Evolutionary conservation across 2,329 filamentous ascomycete genomes (phyloP), one percentile per base, ranked within the genome.

Genomic region (Myriosclerotinia duriaeana): DNA sequence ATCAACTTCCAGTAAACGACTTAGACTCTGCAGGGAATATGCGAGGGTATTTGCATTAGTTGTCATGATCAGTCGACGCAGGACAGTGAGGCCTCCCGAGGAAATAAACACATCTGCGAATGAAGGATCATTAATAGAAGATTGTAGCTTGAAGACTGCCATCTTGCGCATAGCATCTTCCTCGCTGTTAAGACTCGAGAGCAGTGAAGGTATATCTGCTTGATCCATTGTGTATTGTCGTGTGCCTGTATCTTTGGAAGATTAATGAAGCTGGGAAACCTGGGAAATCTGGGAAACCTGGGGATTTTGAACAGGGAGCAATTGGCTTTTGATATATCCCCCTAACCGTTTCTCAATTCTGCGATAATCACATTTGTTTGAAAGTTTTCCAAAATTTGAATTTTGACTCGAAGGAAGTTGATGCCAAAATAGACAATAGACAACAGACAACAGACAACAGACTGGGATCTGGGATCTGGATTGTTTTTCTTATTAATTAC

Each of bases 111-210:
- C 88, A 78, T 98, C 95, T 74, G 95, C 95, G 78, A 98, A 98
- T 61, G 93, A 90, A 36, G 94, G 94, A 79, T 99, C 95, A 77
- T 93, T 94, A 79, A 99, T 97, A 69, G 92, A 93, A 70, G 87
- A 89, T 79, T 99, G 95, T 71, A 99, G 87, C 81, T 97, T 97
- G 85, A 99, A 99, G 69, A 96, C 95, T 68, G 95, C 95, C 92
- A 98, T 97, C 79, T 99, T 99, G 76, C 93, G 92, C 72, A 92
- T 89, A 66, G 92, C 93, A 83, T 99, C 95, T 79, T 97, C 87
- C 73, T 89, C 85, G 79, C 86, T 88, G 52, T 84, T 81, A 69
- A 89, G 81, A 71, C 86, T 86, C 79, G 85, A 81, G 72, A 89
- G 81, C 72, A 89, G 83, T 77, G 84, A 84, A 59, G 87, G 87